A percentile compares a stretch with the other conserved stretches of the same genome.
Evolutionary conservation across 1,139 yeast species (phyloP).

Genomic region (Taphrina wiesneri): DNA sequence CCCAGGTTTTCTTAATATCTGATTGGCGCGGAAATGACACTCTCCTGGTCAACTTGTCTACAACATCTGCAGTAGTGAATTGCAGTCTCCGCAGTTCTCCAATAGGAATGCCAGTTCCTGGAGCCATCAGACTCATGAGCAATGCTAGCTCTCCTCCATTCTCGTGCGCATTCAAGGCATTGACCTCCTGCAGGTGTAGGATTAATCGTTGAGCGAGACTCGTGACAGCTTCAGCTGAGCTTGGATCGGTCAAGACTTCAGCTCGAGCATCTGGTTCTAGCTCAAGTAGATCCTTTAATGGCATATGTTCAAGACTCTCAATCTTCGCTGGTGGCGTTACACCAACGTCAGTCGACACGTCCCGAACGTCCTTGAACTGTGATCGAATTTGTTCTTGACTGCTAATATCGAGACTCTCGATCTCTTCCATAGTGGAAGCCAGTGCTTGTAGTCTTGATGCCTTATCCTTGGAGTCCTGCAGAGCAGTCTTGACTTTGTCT

Average conservation of each 20-base stretch:
- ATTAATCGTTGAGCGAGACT: not conserved
- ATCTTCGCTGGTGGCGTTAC: not conserved
- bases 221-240: not conserved
- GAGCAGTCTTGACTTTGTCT: not conserved
- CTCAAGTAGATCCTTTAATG: not conserved
- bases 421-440: not conserved
- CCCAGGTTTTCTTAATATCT: not conserved
- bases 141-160: not conserved
- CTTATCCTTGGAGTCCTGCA: not conserved
- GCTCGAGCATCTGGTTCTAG: not conserved
- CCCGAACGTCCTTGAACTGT: not conserved
- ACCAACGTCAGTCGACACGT: not conserved
- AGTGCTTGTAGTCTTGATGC: conserved; percentile 1
- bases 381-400: not conserved
- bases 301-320: not conserved
- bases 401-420: not conserved
- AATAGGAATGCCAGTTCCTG: not conserved
- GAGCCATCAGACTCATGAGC: not conserved
- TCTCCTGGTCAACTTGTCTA: conserved; percentile 22
- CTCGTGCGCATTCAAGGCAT: not conserved
- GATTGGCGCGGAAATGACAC: not conserved
- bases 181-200: not conserved
- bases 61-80: not conserved
- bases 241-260: not conserved
- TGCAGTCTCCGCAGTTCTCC: conserved; percentile 2